Base-by-base conservation (phyloP, 306 rosid genomes). In the Malus orientalis region DNA sequence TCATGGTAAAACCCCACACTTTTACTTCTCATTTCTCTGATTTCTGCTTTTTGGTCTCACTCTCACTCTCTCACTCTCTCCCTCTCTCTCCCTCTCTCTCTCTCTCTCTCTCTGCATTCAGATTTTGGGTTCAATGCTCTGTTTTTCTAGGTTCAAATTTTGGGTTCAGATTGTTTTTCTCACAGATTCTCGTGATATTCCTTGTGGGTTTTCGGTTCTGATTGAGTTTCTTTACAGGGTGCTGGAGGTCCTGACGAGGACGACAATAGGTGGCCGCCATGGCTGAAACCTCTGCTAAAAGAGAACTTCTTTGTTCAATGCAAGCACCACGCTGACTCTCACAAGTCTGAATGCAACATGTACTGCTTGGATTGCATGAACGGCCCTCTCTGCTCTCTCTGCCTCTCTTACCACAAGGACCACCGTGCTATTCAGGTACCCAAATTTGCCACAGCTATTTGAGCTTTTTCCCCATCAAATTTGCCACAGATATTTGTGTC, bases 281-380 rank as follows among this genome's bases (percentile, higher is more conserved):
- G 99, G 99, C 83, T 96, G 93, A 91, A 88, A 74, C 98, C 99
- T 70, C 83, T 96, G 53, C 90, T 96, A 2, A 80, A 69, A 59
- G 99, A 96, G 79, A 83, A 74, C 78, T 96, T 96, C 87, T 96
- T 96, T 73, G 99, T 88, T 87, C 99, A 89, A 81, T 96, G 99
- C 91, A 87, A 91, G 83, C 67, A 80, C 11, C 99, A 96, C 58
- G 96, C 90, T 7, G 97, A 92, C 82, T 92, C 97, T 1, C 99
- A 92, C 87, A 96, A 92, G 84, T 92, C 98, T 8, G 99, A 96
- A 86, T 96, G 99, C 70, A 96, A 96, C 60, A 96, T 96, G 99
- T 96, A 89, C 70, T 96, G 99, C 74, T 85, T 96, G 88, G 99
- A 96, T 81, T 96, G 99, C 76, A 86, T 92, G 97, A 88, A 96